Evolutionary conservation across 192 early-diverging fungal genomes (phyloP), one percentile per base, ranked within the genome.

Genomic region (Borealophlyctis nickersoniae): DNA sequence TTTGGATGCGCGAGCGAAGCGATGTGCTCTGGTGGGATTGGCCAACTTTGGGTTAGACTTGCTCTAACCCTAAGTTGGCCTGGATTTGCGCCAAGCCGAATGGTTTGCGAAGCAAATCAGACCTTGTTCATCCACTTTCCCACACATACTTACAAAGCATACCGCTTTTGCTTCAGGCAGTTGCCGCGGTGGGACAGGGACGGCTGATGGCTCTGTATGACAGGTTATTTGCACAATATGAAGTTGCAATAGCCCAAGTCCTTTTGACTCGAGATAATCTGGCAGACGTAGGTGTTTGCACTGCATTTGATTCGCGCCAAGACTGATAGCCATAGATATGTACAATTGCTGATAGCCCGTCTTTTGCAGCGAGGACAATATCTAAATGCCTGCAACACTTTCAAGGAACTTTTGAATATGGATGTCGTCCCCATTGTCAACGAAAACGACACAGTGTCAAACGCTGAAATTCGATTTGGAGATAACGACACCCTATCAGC

Each of bases 401-500:
- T 99, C 52, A 79, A 87, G 49, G 93, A 95, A 61, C 83, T 98
- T 50, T 79, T 99, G 31, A 77, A 82, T 36, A 91, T 98, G 86
- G 81, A 82, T 50, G 90, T 94, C 1, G 91, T 99, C 19, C 97
- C 95, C 33, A 95, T 99, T 60, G 92, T 99, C 26, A 99, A 99
- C 69, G 97, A 99, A 71, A 99, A 99, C 77, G 97, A 99, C 78
- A 92, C 94, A 0, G 92, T 99, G 57, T 91, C 87, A 33, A 79
- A 74, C 59, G 81, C 91, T 62, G 94, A 96, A 84, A 92, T 98
- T 73, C 82, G 94, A 11, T 99, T 98, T 73, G 97, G 97, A 55
- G 97, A 99, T 72, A 99, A 99, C 77, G 97, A 99, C 77, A 95
- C 95, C n/a, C 79, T 99, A 19, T 92, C 91, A 30, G 97, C 95